Percentiles rank a stretch among this genome's conserved stretches.
Evolutionary conservation across 306 rosid genomes (phyloP).

Genomic region (Coriaria nepalensis): DNA sequence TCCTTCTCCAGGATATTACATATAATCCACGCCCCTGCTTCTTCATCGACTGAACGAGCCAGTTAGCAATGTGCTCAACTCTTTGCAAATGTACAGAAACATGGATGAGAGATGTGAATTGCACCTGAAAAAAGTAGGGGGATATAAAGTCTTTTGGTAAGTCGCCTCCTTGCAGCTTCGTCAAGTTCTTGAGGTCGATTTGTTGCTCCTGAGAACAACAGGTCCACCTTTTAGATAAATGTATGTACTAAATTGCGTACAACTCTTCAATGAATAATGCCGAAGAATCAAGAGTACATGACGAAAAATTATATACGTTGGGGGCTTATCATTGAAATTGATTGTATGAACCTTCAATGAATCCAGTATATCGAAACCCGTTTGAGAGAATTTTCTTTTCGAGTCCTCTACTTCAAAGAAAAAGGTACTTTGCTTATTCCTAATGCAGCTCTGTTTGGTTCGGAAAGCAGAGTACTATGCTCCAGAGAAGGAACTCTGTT

Average conservation of each 20-base stretch:
- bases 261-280: not conserved
- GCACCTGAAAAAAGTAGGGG: constrained; percentile 86
- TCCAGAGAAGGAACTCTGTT: too few species aligned
- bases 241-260: too few species aligned
- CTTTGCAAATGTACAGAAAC: constrained; percentile 7
- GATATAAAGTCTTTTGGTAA: constrained; percentile 76
- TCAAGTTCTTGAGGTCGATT: constrained; percentile 96
- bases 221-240: too few species aligned
- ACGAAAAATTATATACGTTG: too few species aligned
- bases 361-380: too few species aligned
- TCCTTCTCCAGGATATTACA: constrained; percentile 68
- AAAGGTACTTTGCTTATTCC: too few species aligned
- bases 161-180: constrained; percentile 96
- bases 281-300: not conserved
- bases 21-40: constrained; percentile 77
- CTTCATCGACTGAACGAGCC: constrained; percentile 28
- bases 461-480: too few species aligned
- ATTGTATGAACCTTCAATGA: too few species aligned
- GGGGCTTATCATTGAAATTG: too few species aligned
- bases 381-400: too few species aligned
- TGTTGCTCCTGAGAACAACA: constrained; percentile 53
- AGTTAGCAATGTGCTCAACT: constrained; percentile 14
- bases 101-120: constrained; percentile 11
- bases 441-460: too few species aligned
- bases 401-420: too few species aligned